Evolutionary conservation across 2,329 filamentous ascomycete genomes (phyloP), one percentile per base, ranked within the genome.

Genomic region (Fusarium pilosicola): DNA sequence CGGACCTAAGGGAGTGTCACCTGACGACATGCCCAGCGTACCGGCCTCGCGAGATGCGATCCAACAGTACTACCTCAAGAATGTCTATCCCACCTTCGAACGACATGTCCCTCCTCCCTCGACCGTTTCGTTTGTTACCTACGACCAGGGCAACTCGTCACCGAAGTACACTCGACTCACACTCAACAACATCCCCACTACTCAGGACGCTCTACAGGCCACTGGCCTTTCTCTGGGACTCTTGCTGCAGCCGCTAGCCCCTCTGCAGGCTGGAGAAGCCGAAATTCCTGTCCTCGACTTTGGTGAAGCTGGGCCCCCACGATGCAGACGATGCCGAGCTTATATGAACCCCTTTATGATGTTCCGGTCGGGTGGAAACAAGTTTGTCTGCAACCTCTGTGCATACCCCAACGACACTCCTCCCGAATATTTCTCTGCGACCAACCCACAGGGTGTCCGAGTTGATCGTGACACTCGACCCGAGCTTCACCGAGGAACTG

Each of bases 301-400:
- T 86, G 96, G 96, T 55, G 95, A 98, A 46, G 85, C 86, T 44
- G 96, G 96, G 0, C 96, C 96, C 45, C 96, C 96, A 28, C 90
- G 96, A 81, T 99, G 96, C 83, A 91, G 94, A 78, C 89, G 96
- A 84, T 99, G 96, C 85, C 90, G 96, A 80, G 93, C 96, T 20
- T 99, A 99, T 84, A 97, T 99, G 84, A 99, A 99, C 80, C 96
- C 96, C 4, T 99, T 99, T 81, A 98, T 99, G 96, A 93, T 95
- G 80, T 99, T 99, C 87, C 90, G 93, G 67, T 92, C 93, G 22
- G 96, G 96, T 42, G 96, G 96, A 65, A 97, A 96, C 84, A 97
- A 97, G 81, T 97, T 97, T 81, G 94, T 97, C 59, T 99, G 96
- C 86, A 99, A 99, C 80, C 94, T 99, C 84, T 99, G 96, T 85